Evolutionary conservation across 2,329 filamentous ascomycete genomes (phyloP).

Genomic region (Chaetothyriales sp.): DNA sequence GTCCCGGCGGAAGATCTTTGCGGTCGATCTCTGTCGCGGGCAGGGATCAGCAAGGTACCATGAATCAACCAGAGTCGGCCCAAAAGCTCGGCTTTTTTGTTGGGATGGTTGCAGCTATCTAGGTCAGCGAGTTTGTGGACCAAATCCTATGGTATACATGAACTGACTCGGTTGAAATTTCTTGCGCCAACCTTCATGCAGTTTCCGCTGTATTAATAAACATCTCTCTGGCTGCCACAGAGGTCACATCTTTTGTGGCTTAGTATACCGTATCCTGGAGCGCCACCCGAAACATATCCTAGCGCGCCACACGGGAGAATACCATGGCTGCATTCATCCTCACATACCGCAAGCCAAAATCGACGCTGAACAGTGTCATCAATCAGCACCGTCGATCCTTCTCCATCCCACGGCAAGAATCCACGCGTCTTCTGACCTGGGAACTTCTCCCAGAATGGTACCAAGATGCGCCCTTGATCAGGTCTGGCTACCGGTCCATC

Average conservation of each 20-base stretch:
- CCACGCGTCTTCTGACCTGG: slow-evolving; percentile 19
- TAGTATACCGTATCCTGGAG: not conserved
- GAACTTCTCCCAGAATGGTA: slow-evolving; percentile 32
- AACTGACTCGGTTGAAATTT: not conserved
- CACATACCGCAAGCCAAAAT: slow-evolving; percentile 13
- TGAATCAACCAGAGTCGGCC: too few species aligned
- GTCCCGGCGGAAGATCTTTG: too few species aligned
- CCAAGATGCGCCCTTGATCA: slow-evolving; percentile 31
- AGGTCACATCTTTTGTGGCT: not conserved
- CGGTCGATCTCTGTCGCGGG: too few species aligned
- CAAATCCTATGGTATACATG: not conserved
- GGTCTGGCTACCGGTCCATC: slow-evolving; percentile 32
- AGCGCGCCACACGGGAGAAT: not conserved
- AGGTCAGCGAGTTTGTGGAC: not conserved
- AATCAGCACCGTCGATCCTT: slow-evolving; percentile 1
- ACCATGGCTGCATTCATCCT: slow-evolving; percentile 9
- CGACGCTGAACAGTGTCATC: slow-evolving; percentile 10
- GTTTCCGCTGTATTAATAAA: not conserved
- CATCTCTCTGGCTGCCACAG: not conserved
- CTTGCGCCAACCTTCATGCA: not conserved
- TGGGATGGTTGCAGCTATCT: not conserved
- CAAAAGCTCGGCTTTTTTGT: too few species aligned
- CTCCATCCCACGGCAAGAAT: slow-evolving; percentile 2
- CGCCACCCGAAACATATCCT: not conserved
- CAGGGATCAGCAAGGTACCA: too few species aligned